phyloP scores from a whole-genome alignment of 345 rosid genomes.

The Arabis alpina region DNA sequence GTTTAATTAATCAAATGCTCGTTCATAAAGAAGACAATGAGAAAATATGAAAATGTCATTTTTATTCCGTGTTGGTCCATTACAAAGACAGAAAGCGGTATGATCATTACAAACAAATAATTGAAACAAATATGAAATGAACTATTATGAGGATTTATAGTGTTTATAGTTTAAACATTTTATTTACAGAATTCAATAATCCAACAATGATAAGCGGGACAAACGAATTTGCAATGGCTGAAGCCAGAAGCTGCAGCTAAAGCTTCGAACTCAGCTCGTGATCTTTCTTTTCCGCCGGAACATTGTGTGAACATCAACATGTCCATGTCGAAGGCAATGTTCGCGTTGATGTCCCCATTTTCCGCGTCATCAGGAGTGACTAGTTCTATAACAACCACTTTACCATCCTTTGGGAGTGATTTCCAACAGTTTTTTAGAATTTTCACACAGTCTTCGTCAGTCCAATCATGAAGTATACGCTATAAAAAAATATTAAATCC shows the following conservation, averaged over 20 bases:
- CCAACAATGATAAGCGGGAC: constrained; percentile 36
- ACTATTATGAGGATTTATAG: neutral
- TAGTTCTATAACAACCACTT: constrained; percentile 48
- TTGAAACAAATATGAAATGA: constrained; percentile 12
- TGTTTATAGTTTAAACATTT: neutral
- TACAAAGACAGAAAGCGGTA: constrained; percentile 7
- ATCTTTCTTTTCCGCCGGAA: constrained; percentile 56
- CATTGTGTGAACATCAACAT: constrained; percentile 54
- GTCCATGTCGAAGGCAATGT: constrained; percentile 49
- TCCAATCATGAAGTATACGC: constrained; percentile 53
- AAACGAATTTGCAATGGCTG: constrained; percentile 35
- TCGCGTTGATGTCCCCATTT: constrained; percentile 39
- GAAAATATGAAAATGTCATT: no score
- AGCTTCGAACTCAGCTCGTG: constrained; percentile 46
- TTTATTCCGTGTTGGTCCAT: constrained; percentile 9
- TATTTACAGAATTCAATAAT: constrained; percentile 34
- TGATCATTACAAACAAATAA: neutral
- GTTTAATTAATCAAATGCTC: neutral
- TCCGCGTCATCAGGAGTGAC: constrained; percentile 42
- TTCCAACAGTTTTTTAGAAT: constrained; percentile 53
- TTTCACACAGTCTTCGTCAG: constrained; percentile 48
- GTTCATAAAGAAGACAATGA: no score
- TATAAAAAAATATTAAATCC: neutral
- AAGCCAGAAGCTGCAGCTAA: constrained; percentile 51
- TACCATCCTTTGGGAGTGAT: constrained; percentile 45